Evolutionary conservation across 805 yeast species (phyloP).

Genomic region (Ogataea haglerorum): DNA sequence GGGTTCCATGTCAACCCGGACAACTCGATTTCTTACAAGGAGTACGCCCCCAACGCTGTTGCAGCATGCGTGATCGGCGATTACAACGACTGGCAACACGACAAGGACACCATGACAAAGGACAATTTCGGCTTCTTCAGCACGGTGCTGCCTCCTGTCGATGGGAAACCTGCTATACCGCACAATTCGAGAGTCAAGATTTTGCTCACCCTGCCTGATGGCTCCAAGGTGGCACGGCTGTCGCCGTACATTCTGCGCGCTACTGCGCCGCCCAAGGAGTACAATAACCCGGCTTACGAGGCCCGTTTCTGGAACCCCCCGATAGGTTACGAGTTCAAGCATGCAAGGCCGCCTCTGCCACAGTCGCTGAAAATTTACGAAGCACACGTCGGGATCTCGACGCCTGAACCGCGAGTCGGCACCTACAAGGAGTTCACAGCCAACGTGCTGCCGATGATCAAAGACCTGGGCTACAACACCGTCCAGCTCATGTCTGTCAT

Average conservation of each 20-base stretch:
- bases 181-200: slow-evolving; percentile 81
- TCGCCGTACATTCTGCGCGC: slow-evolving; percentile 91
- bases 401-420: slow-evolving; percentile 84
- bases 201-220: slow-evolving; percentile 59
- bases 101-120: slow-evolving; percentile 49
- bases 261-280: slow-evolving; percentile 62
- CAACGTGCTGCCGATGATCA: slow-evolving; percentile 79
- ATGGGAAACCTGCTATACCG: slow-evolving; percentile 62
- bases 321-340: slow-evolving; percentile 51
- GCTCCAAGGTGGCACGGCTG: slow-evolving; percentile 70
- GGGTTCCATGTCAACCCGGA: slow-evolving; percentile 70
- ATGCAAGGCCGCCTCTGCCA: slow-evolving; percentile 58
- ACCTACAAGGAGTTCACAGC: slow-evolving; percentile 80
- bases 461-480: slow-evolving; percentile 83
- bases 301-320: slow-evolving; percentile 92
- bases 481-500: slow-evolving; percentile 96
- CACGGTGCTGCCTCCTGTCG: slow-evolving; percentile 52
- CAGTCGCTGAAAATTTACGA: slow-evolving; percentile 75
- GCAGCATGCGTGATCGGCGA: slow-evolving; percentile 84
- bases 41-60: slow-evolving; percentile 89
- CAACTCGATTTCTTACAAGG: slow-evolving; percentile 59
- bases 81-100: slow-evolving; percentile 78
- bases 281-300: slow-evolving; percentile 55
- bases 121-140: slow-evolving; percentile 73
- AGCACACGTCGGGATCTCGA: slow-evolving; percentile 93